Evolutionary conservation across 345 rosid species (phyloP), one percentile per base, ranked within the genome.

Genomic region (Linum trigynum): DNA sequence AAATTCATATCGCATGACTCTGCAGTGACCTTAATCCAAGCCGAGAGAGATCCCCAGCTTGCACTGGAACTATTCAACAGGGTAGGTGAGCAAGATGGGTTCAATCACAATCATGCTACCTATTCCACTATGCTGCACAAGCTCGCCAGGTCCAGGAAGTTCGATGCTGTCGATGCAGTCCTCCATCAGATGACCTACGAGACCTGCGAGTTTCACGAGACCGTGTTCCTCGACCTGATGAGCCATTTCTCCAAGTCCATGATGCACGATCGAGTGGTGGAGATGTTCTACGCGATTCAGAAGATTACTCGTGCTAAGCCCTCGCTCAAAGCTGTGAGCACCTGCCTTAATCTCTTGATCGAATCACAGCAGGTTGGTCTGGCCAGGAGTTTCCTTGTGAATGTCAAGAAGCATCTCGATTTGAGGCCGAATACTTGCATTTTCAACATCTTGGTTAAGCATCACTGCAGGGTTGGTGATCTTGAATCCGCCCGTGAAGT

Each of bases 391-490:
- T 78, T 85, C 45, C 84, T 94, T 45, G 56, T 83, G 78, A 79
- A 81, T 67, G 75, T 75, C 12, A 83, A 77, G 67, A 73, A 69
- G 15, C 57, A 61, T 71, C 78, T 85, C 40, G 81, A 67, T 7
- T 59, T 90, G 83, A 74, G 69, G 63, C 97, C 91, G 41, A 94
- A 90, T 68, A 84, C 89, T 7, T 94, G 99, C 76, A 90, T 90
- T 75, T 94, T 88, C 79, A 94, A 90, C 72, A 90, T 94, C 64
- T 61, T 90, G 36, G 82, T 94, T 37, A 90, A 90, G 82, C 80
- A 86, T 61, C 97, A 90, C 45, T 88, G 99, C 74, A 88, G 76
- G 75, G 79, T 70, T 43, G 87, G 89, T 37, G 77, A 79, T 76
- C 50, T 83, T 15, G 81, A 77, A 17, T 88, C 85, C 41, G 96